These are phyloP conservation scores for Aspergillus transmontanensis DNA, from an alignment of 2,329 filamentous ascomycete species.

Conservation along the genomic window DNA sequence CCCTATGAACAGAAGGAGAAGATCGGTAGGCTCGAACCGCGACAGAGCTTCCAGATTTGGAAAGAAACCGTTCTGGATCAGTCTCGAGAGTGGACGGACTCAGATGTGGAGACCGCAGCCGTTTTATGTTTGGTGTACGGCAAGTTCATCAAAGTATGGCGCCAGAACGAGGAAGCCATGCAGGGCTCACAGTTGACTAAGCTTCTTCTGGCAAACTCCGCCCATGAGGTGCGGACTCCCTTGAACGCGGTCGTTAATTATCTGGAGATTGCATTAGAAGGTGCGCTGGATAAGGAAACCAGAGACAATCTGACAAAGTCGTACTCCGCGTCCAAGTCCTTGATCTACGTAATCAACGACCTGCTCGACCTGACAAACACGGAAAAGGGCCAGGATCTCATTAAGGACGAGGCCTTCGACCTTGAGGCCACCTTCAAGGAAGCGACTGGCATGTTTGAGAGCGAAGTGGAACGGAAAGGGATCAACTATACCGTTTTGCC, in stretches of 20 bases:
- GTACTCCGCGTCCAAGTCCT: slow-evolving; percentile 86
- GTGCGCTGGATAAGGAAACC: slow-evolving; percentile 75
- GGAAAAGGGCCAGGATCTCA: slow-evolving; percentile 75
- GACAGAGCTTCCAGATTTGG: slow-evolving; percentile 81
- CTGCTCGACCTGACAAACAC: slow-evolving; percentile 85
- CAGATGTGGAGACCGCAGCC: slow-evolving; percentile 85
- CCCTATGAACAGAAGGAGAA: slow-evolving; percentile 66
- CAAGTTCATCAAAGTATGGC: slow-evolving; percentile 89
- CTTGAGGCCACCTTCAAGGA: slow-evolving; percentile 71
- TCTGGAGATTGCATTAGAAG: slow-evolving; percentile 85
- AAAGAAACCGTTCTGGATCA: slow-evolving; percentile 78
- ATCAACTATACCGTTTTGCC: slow-evolving; percentile 70
- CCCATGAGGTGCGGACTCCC: slow-evolving; percentile 87
- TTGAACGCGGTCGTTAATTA: slow-evolving; percentile 95
- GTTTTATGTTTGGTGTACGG: slow-evolving; percentile 87
- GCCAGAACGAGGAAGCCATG: slow-evolving; percentile 82
- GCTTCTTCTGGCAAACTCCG: slow-evolving; percentile 80
- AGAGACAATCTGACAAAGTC: slow-evolving; percentile 82
- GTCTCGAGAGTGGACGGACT: slow-evolving; percentile 84
- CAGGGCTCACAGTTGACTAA: slow-evolving; percentile 80
- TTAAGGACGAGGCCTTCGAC: slow-evolving; percentile 81
- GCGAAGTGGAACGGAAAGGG: slow-evolving; percentile 74
- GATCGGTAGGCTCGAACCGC: slow-evolving; percentile 72
- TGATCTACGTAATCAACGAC: slow-evolving; percentile 94
- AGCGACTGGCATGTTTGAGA: slow-evolving; percentile 72